These are phyloP conservation scores for Phycomyces blakesleeanus DNA, from an alignment of 192 early-diverging fungal species.

Conservation along the genomic window DNA sequence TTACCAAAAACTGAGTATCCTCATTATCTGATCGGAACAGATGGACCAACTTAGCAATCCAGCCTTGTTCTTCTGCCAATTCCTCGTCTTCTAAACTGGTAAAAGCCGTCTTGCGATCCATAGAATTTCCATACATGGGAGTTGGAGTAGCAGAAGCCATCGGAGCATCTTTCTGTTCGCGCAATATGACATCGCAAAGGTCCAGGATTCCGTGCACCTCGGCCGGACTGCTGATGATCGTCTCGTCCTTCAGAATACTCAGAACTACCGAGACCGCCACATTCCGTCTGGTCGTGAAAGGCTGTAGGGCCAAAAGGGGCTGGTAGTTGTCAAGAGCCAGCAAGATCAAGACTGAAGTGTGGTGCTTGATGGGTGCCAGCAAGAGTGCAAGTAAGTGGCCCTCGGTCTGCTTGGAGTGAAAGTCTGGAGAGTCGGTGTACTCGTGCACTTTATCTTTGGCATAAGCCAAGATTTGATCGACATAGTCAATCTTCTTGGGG, in stretches of 20 bases:
- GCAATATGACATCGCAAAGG: constrained; percentile 73
- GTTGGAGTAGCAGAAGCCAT: constrained; percentile 27
- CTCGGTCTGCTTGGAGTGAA: constrained; percentile 65
- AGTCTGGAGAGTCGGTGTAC: constrained; percentile 59
- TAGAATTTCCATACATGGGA: constrained; percentile 27
- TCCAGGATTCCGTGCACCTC: constrained; percentile 80
- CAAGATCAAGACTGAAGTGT: constrained; percentile 61
- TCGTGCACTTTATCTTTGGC: constrained; percentile 75
- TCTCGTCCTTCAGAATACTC: constrained; percentile 65
- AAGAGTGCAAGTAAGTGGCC: constrained; percentile 80
- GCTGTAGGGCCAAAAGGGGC: constrained; percentile 79
- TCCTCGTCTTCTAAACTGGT: constrained; percentile 78
- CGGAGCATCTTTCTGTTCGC: constrained; percentile 74
- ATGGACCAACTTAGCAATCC: constrained; percentile 78
- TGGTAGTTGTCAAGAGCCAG: constrained; percentile 77
- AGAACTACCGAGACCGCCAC: constrained; percentile 77
- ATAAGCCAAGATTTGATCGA: constrained; percentile 90
- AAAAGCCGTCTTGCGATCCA: constrained; percentile 39
- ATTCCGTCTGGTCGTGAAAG: constrained; percentile 75
- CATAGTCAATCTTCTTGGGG: constrained; percentile 80
- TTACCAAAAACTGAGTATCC: constrained; percentile 75
- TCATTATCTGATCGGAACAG: constrained; percentile 67
- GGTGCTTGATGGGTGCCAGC: constrained; percentile 77
- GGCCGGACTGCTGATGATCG: constrained; percentile 61
- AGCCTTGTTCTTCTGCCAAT: constrained; percentile 87